Evolutionary conservation across 2,329 filamentous ascomycete genomes (phyloP).

Genomic region (Fusarium fracticaudum): DNA sequence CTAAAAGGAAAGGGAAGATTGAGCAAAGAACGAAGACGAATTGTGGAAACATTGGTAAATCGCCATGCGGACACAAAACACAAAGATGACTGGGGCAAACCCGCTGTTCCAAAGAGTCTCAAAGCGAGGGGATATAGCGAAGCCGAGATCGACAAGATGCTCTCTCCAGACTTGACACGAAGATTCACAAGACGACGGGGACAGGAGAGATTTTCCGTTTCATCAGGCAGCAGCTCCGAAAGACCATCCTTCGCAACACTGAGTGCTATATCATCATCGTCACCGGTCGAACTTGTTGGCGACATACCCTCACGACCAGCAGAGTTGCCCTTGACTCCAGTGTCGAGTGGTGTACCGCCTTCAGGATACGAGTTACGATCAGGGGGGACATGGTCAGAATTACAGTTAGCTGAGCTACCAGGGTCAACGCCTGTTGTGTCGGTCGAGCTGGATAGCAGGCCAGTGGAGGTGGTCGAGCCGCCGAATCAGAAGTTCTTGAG

Average conservation of each 20-base stretch:
- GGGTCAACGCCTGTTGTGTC: background rate
- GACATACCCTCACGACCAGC: background rate
- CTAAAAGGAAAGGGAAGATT: background rate
- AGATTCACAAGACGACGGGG: background rate
- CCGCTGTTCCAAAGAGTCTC: background rate
- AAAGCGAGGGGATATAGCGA: conserved; percentile 5
- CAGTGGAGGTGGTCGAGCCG: background rate
- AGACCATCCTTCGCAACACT: background rate
- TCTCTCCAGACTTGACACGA: background rate
- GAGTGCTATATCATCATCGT: background rate
- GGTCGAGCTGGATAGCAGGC: background rate
- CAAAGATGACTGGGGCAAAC: background rate
- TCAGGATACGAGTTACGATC: background rate
- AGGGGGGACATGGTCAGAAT: background rate
- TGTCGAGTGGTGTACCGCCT: background rate
- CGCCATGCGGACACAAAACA: background rate
- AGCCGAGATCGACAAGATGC: conserved; percentile 3
- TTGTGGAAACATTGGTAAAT: conserved; percentile 2
- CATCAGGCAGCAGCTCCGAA: background rate
- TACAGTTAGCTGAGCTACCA: conserved; percentile 1
- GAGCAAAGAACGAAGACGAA: background rate
- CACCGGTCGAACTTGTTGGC: background rate
- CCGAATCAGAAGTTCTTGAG: background rate
- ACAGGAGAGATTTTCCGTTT: background rate
- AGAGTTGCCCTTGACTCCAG: background rate